Evolutionary conservation across 192 early-diverging fungal species (phyloP).

Genomic region (Backusella luteola): DNA sequence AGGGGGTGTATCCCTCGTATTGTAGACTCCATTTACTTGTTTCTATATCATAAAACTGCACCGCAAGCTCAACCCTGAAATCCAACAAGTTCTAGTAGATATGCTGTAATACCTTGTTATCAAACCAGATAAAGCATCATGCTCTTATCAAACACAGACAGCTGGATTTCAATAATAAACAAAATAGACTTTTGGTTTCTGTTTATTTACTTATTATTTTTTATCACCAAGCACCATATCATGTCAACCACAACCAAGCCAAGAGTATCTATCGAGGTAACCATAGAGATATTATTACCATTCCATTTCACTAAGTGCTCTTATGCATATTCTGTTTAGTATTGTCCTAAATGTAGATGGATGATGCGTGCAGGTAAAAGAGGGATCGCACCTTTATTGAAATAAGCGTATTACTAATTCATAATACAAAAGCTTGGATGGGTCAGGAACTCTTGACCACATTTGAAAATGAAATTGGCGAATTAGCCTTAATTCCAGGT

Average conservation of each 20-base stretch:
- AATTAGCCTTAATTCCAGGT: conserved; percentile 66
- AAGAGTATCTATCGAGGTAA: conserved; percentile 36
- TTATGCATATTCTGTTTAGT: conserved; percentile 29
- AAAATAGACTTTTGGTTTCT: background rate
- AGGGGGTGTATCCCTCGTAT: too few species aligned
- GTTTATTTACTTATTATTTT: background rate
- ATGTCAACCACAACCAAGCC: conserved; percentile 20
- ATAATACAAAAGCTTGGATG: conserved; percentile 51
- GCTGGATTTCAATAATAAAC: too few species aligned
- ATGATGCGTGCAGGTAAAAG: conserved; percentile 46
- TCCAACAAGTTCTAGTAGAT: too few species aligned
- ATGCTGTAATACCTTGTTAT: too few species aligned
- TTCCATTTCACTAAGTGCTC: background rate
- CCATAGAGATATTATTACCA: background rate
- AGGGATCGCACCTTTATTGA: background rate
- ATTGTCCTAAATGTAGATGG: conserved; percentile 58
- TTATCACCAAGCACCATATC: background rate
- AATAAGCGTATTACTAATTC: background rate
- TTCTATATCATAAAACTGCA: too few species aligned
- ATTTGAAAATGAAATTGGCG: conserved; percentile 60
- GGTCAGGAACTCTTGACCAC: conserved; percentile 71
- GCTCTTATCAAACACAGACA: too few species aligned
- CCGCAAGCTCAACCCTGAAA: too few species aligned
- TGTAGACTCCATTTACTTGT: too few species aligned
- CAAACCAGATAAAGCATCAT: too few species aligned